A percentile compares a stretch with the other conserved stretches of the same genome.
phyloP scores from a whole-genome alignment of 192 early-diverging fungal species.

The Gonapodya sp. region DNA sequence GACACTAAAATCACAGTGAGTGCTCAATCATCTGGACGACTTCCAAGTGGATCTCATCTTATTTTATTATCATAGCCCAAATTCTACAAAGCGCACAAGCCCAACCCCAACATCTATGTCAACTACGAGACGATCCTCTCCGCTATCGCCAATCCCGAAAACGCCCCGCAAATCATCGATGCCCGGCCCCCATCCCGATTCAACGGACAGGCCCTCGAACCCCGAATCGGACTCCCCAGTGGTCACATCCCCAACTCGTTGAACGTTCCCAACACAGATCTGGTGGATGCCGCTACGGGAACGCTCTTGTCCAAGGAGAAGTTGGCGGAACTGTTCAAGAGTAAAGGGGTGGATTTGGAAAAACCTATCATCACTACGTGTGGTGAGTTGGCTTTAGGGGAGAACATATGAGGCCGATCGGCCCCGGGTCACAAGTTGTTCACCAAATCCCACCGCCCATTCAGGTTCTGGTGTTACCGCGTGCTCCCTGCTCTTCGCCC shows the following conservation, averaged over 20 bases:
- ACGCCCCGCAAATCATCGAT: conserved; percentile 47
- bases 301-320: conserved; percentile 38
- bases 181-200: conserved; percentile 48
- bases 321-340: conserved; percentile 37
- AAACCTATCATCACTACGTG: conserved; percentile 71
- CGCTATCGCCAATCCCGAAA: conserved; percentile 11
- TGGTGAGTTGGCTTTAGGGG: too few relatives aligned
- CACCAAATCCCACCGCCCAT: too few relatives aligned
- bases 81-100: conserved; percentile 19
- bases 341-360: conserved; percentile 53
- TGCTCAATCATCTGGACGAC: background rate
- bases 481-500: background rate
- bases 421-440: too few relatives aligned
- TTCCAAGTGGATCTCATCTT: background rate
- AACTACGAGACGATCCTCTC: conserved; percentile 32
- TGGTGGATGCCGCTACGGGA: conserved; percentile 43
- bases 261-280: conserved; percentile 58
- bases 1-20: conserved; percentile 23
- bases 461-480: conserved; percentile 2
- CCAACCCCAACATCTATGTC: conserved; percentile 29
- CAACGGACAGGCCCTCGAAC: conserved; percentile 64
- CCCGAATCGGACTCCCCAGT: conserved; percentile 60
- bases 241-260: conserved; percentile 77
- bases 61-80: conserved; percentile 8
- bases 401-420: too few relatives aligned